Evolutionary conservation across 2,329 filamentous ascomycete genomes (phyloP), one percentile per base, ranked within the genome.

Genomic region (Fusarium foetens): DNA sequence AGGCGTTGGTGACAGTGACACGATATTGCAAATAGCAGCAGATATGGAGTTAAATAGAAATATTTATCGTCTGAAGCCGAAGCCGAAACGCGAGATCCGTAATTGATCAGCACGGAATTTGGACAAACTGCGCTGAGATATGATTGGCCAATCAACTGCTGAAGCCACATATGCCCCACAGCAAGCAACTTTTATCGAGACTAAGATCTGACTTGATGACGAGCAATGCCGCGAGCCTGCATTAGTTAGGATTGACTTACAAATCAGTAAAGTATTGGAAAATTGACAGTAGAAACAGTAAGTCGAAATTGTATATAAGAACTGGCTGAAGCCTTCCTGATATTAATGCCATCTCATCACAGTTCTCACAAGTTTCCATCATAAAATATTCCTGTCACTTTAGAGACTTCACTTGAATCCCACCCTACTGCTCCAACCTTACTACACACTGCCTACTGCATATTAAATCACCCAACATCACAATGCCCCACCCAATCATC

Each of bases 401-500:
- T 25, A 25, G 25, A 25, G 25, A 25, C 25, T 25, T 4, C 4
- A 25, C 25, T 25, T 27, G 6, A 27, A 27, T 27, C 27, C 27
- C 3, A 27, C 27, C 27, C 5, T 9, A 11, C 23, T 6, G 1
- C 14, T 12, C 3, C 17, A 25, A 13, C 7, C 6, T n/a, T 10
- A 6, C 5, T 31, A 39, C 14, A 12, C 2, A 25, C 25, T 25
- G 25, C 25, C 25, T 25, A 25, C 25, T 25, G 25, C 25, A 25
- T 5, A 25, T 25, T 25, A 25, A 25, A 10, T 7, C 8, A 35
- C 1, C 12, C 2, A 36, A 5, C 0, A 49, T 14, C 13, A 5
- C 7, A n/a, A 68, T 68, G 66, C 1, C 58, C 0, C 66, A 69
- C 4, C 66, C 66, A 31, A 55, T 68, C 27, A 48, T 62, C 17